Evolutionary conservation across 2,329 filamentous ascomycete species (phyloP), one percentile per base, ranked within the genome.

Genomic region (Ophiostoma novo-ulmi): DNA sequence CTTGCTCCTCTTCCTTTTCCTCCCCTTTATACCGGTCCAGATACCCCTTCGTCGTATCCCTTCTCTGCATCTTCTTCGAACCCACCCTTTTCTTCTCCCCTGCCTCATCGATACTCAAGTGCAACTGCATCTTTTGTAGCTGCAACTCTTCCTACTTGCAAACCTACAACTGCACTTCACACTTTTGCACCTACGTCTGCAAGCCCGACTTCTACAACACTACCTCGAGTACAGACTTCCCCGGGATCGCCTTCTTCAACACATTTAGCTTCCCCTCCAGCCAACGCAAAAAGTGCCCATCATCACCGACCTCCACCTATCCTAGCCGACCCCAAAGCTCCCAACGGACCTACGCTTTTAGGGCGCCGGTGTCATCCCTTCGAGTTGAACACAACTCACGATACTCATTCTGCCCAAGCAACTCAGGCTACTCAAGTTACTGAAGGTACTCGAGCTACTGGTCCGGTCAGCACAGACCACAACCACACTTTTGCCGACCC

Each of bases 21-120:
- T 58, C 52, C 61, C 38, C 31, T 22, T 67, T 52, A 14, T 64
- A 31, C n/a, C 22, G 52, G 52, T 58, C 52, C 22, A 58, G 52
- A 58, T 26, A 22, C 22, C 22, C 52, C 22, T 58, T 58, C 52
- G 26, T 58, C 52, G 26, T 13, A 58, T 35, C 41, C n/a, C 35
- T 69, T 13, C 41, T 63, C 17, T 52, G 11, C 52, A 26, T 58
- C 52, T 22, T 58, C 22, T 58, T 14, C 52, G 11, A 26, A 58
- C 22, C 61, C 26, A 48, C 65, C 36, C 6, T 20, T 6, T 65
- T 61, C 63, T 41, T 41, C 55, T 36, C 14, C 41, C 22, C 26
- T 66, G 5, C 17, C 17, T 6, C 44, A 48, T 48, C 44, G 20
- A 48, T 20, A n/a, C 44, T n/a, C 44, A 5, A 20, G 5, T 20